Conservation (phyloP, 106 monocot species). For the Amphibolis antarctica region DNA sequence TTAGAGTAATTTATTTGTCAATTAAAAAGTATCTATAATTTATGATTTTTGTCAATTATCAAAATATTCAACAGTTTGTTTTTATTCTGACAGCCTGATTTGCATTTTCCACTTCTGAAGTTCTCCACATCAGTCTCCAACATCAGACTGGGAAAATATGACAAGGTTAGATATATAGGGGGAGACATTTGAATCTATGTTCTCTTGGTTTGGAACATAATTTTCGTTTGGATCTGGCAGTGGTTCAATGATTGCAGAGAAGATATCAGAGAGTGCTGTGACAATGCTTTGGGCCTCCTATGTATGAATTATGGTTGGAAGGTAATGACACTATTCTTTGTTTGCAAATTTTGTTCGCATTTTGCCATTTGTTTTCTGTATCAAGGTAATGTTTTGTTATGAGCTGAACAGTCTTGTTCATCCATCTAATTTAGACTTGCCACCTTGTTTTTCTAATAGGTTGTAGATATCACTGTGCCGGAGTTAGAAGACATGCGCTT, state of each 20-base stretch:
- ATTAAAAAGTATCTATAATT: too few species aligned
- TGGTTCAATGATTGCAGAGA: constrained; percentile 80
- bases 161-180: constrained; percentile 31
- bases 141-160: constrained; percentile 69
- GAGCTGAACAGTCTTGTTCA: too few species aligned
- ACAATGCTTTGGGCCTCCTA: constrained; percentile 46
- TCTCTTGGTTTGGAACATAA: background rate
- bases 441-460: constrained; percentile 20
- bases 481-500: constrained; percentile 95
- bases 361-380: background rate
- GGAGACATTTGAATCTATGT: too few species aligned
- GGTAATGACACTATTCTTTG: constrained; percentile 26
- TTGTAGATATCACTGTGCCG: constrained; percentile 64
- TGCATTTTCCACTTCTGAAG: constrained; percentile 52
- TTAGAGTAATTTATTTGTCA: too few species aligned
- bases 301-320: constrained; percentile 63
- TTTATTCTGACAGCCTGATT: constrained; percentile 38
- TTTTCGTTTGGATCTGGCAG: constrained; percentile 22
- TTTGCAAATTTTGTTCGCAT: background rate
- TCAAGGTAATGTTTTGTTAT: background rate
- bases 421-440: background rate
- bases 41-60: too few species aligned
- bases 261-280: constrained; percentile 63
- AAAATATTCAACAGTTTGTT: too few species aligned
- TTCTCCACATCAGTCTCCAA: constrained; percentile 31